These are phyloP conservation scores for Prinsepia uniflora DNA, from an alignment of 306 rosid genomes.

Conservation along the genomic window DNA sequence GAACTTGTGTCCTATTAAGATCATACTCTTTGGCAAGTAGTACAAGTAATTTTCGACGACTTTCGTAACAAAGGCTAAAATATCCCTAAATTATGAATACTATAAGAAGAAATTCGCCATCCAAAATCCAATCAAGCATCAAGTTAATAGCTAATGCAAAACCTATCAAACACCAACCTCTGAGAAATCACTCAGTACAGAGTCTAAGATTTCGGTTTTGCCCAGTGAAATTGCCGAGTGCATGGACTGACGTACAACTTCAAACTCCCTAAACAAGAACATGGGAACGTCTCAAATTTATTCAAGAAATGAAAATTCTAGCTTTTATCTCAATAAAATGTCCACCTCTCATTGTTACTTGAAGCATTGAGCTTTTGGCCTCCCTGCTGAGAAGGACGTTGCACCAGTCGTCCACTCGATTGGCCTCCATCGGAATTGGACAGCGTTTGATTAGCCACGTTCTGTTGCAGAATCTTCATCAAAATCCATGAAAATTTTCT, in stretches of 20 bases:
- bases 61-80: slow-evolving; percentile 51
- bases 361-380: slow-evolving; percentile 25
- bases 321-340: not conserved
- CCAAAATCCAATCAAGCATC: not conserved
- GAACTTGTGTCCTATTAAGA: slow-evolving; percentile 70
- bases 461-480: slow-evolving; percentile 31
- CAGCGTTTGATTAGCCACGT: slow-evolving; percentile 34
- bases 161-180: slow-evolving; percentile 36
- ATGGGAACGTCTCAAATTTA: not conserved
- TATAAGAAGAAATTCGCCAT: slow-evolving; percentile 15
- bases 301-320: not conserved
- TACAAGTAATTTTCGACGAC: slow-evolving; percentile 61
- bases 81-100: slow-evolving; percentile 60
- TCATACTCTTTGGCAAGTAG: slow-evolving; percentile 81
- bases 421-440: slow-evolving; percentile 37
- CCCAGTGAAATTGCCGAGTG: slow-evolving; percentile 68
- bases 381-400: slow-evolving; percentile 24
- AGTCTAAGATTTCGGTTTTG: slow-evolving; percentile 70
- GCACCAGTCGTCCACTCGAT: slow-evolving; percentile 22
- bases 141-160: too few relatives aligned
- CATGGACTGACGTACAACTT: slow-evolving; percentile 65
- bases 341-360: slow-evolving; percentile 49
- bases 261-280: slow-evolving; percentile 45
- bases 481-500: not conserved
- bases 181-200: slow-evolving; percentile 61